phyloP scores from a whole-genome alignment of 179 eudicot genomes.

The Beta lomatogona region DNA sequence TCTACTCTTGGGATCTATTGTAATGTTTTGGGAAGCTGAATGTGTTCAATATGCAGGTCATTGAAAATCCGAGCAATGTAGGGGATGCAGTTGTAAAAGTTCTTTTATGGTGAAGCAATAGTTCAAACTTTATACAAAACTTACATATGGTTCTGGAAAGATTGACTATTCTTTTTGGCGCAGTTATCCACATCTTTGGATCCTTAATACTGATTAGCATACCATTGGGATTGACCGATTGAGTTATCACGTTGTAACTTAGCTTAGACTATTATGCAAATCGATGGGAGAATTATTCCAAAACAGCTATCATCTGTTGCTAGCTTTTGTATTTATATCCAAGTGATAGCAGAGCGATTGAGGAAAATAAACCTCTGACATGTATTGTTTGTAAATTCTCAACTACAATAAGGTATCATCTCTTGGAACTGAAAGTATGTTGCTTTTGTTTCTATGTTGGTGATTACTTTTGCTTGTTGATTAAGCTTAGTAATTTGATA shows the following conservation, averaged over 20 bases:
- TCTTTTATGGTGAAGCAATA: conserved; percentile 76
- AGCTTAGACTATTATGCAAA: neutral
- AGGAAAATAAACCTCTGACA: neutral
- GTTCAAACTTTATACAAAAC: neutral
- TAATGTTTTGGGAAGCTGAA: neutral
- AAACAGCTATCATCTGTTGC: too few relatives aligned
- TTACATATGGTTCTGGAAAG: neutral
- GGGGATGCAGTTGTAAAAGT: conserved; percentile 96
- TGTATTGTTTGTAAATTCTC: neutral
- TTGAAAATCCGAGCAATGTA: conserved; percentile 83
- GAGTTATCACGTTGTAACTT: neutral
- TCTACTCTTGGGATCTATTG: neutral
- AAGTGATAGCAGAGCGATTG: neutral
- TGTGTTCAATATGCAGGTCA: conserved; percentile 53
- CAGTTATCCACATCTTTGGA: neutral
- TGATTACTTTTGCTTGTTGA: too few relatives aligned
- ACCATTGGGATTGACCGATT: neutral
- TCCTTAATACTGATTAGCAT: neutral
- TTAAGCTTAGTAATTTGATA: too few relatives aligned
- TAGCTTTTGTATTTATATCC: conserved; percentile 3
- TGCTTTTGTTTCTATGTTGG: too few relatives aligned
- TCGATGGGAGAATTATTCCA: neutral
- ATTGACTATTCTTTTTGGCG: conserved; percentile 14
- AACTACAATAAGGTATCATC: too few relatives aligned
- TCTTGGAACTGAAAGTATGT: too few relatives aligned